These are phyloP conservation scores for Cinnamomum micranthum DNA, from an alignment of 164 flowering plant species.

Conservation along the genomic window DNA sequence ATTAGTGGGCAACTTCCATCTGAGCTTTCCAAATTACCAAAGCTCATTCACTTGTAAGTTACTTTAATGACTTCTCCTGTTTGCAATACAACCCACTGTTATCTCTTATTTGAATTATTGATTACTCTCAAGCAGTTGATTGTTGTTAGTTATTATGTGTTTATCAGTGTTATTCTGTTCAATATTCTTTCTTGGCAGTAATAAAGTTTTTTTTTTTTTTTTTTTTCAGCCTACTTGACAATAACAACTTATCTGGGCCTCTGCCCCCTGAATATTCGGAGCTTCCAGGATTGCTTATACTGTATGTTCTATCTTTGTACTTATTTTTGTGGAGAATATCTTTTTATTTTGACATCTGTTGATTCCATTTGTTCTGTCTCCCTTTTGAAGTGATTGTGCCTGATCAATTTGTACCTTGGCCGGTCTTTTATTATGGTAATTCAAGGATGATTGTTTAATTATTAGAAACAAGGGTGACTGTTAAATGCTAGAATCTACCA, in stretches of 20 bases:
- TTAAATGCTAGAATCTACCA: not conserved
- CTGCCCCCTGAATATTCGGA: conserved; percentile 77
- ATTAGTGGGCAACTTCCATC: conserved; percentile 74
- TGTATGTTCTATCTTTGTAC: conserved; percentile 47
- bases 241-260: conserved; percentile 81
- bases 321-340: not conserved
- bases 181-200: not conserved
- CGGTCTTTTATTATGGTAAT: not conserved
- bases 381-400: not conserved
- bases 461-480: not conserved
- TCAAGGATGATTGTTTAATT: too few relatives aligned
- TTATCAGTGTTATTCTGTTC: conserved; percentile 4
- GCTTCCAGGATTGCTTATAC: conserved; percentile 59
- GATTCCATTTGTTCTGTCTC: not conserved
- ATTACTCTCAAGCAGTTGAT: not conserved
- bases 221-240: conserved; percentile 83
- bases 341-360: not conserved
- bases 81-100: not conserved
- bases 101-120: not conserved
- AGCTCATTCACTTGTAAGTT: conserved; percentile 79
- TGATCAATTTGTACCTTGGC: not conserved
- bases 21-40: conserved; percentile 51
- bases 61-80: not conserved
- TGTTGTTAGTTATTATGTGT: not conserved
- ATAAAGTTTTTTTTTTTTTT: conserved; percentile 8